Base-by-base conservation (phyloP, 129 eudicot species). In the Ambrosia artemisiifolia region DNA sequence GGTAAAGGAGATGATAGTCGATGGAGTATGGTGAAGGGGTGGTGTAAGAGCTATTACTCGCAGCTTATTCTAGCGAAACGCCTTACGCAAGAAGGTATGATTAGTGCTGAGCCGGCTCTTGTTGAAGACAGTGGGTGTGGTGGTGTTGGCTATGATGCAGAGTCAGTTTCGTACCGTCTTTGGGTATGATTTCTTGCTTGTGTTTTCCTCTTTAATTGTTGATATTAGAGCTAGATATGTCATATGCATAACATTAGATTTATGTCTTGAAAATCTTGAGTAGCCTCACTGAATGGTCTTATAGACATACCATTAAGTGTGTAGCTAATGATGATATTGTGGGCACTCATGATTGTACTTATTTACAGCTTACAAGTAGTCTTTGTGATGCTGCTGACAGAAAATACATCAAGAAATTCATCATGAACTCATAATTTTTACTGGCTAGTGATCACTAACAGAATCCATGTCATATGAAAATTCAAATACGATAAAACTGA, bases 21-120 rank as follows among this genome's bases (percentile, higher is more conserved):
- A 13, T 42, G 56, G 77, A 69, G 79, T 72, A 35, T 57, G 78
- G 79, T 79, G 17, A 74, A 77, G 55, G 80, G 64, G 65, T 57
- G 74, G 62, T 75, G 78, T 46, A 90, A 87, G 77, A 78, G 86
- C 33, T 90, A 83, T 73, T 80, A 83, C 32, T 65, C 87, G 88
- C 94, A 90, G 83, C 76, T 87, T 2, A 79, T 61, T 57, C 77
- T 90, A 8, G 92, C 96, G 2, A 87, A 81, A 68, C 71, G 94
- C 36, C 78, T 90, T 48, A 61, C 77, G 4, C 61, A 75, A 44
- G 87, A 82, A 64, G 85, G 88, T 12, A 69, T 75, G 2, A 56
- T 84, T 16, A 82, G 72, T 40, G 71, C 80, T 43, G 88, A 79
- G 71, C 80, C 85, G 76, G 35, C 57, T 36, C 79, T 75, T 78